A percentile compares a stretch with the other conserved stretches of the same genome.
Evolutionary conservation across 208 protist genomes (phyloP).

Genomic region (Crithidia bombi): DNA sequence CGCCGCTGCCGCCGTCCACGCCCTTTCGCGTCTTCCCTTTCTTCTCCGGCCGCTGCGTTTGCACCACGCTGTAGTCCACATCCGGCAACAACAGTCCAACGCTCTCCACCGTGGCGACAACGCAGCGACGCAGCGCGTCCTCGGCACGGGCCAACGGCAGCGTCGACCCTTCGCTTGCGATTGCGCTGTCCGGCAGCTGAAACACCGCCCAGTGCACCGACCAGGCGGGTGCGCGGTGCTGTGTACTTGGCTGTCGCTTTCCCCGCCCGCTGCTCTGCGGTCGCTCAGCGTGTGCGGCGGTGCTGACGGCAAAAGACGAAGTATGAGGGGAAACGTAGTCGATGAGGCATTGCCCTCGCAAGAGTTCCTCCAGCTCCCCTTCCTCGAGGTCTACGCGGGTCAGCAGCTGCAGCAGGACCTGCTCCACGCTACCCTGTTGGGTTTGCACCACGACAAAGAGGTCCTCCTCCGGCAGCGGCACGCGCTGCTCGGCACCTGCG

Average conservation of each 20-base stretch:
- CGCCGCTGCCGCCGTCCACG: no score
- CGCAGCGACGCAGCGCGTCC: conserved; percentile 46
- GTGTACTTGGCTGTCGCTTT: not conserved
- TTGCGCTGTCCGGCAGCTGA: conserved; percentile 7
- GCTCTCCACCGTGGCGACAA: conserved; percentile 52
- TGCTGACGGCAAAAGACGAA: not conserved
- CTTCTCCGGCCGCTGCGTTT: conserved; percentile 1
- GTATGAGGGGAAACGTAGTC: conserved; percentile 38
- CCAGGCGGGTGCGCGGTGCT: conserved; percentile 8
- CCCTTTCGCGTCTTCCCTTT: conserved; percentile 4
- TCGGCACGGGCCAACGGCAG: conserved; percentile 19
- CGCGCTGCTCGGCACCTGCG: not conserved
- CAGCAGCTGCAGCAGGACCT: conserved; percentile 57
- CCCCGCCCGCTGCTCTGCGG: not conserved
- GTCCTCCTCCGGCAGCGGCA: conserved; percentile 46
- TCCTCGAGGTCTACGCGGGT: conserved; percentile 22
- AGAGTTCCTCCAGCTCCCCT: conserved; percentile 19
- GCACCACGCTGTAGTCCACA: conserved; percentile 59
- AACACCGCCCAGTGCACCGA: conserved; percentile 34
- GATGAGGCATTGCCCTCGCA: conserved; percentile 35
- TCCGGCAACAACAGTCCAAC: conserved; percentile 56
- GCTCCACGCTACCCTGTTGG: conserved; percentile 34
- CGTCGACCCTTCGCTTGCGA: not conserved
- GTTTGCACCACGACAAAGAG: conserved; percentile 76
- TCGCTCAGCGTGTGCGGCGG: not conserved